Base-by-base conservation (phyloP, 768 basidiomycete genomes). In the Lactarius sp. region DNA sequence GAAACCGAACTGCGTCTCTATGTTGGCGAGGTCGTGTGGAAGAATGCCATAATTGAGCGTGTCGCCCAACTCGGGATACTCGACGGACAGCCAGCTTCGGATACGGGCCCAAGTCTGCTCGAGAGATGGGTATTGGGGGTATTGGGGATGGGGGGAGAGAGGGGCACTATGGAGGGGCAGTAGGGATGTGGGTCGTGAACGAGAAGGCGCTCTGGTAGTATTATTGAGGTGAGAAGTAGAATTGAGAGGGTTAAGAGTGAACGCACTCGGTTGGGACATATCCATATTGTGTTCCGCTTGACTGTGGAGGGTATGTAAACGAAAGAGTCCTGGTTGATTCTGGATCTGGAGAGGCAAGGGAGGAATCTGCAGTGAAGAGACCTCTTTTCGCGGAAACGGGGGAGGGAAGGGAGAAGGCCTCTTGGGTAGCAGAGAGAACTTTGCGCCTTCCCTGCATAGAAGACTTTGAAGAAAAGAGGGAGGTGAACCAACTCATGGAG, bases 11-110 rank as follows among this genome's bases (percentile, higher is more conserved):
- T 92, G 84, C 73, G 87, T 79, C 75, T 97, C 93, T 70, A 95
- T 82, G 41, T 88, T 81, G 44, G 88, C 81, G 64, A 97, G 83
- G 72, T 93, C 87, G 67, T 83, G 82, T 10, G 88, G 87, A 59
- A 87, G 81, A 66, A 93, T 90, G 66, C 93, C 92, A 70, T 90
- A 92, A 74, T 96, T 96, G 68, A 98, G 88, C 9, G 95, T 97
- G 74, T 98, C 95, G 34, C 90, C 90, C 20, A 98, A 83, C 71
- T 98, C 95, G 51, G 94, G 93, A 76, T 96, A 96, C 76, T 95
- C 87, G 64, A 86, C 82, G 64, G 76, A 79, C 20, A 97, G 85
- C 85, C 93, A 93, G n/a, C 76, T 71, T 64, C 86, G 87, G 55
- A 98, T 80, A 27, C 95, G 86, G 67, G 81, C 79, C 91, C 94